Evolutionary conservation across 345 rosid species (phyloP).

Genomic region (Moringa oleifera): DNA sequence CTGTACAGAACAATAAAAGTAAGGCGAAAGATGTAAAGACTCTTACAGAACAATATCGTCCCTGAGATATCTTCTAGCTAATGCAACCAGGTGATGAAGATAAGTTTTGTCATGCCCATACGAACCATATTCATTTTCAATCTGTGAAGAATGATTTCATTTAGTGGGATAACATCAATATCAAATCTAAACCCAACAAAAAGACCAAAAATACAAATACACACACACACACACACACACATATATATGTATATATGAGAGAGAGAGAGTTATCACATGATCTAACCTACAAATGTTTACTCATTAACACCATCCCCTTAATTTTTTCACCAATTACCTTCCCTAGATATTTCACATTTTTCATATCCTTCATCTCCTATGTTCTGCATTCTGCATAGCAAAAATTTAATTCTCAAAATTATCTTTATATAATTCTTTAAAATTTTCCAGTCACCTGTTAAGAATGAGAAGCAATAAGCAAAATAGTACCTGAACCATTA

Average conservation of each 20-base stretch:
- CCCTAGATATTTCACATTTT: background rate
- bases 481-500: conserved; percentile 79
- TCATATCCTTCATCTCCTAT: background rate
- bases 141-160: conserved; percentile 36
- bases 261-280: background rate
- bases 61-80: conserved; percentile 67
- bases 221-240: too few species aligned
- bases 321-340: background rate
- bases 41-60: conserved; percentile 63
- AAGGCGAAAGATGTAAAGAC: conserved; percentile 12
- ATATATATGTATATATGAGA: too few species aligned
- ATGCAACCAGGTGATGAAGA: conserved; percentile 53
- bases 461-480: background rate
- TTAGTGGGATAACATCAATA: conserved; percentile 4
- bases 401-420: background rate
- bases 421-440: too few species aligned
- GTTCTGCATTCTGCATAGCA: too few species aligned
- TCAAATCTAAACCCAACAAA: too few species aligned
- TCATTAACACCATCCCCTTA: background rate
- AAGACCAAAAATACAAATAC: too few species aligned
- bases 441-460: too few species aligned
- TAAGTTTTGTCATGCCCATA: conserved; percentile 86
- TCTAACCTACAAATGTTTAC: background rate
- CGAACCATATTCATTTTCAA: conserved; percentile 96
- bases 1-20: background rate